phyloP scores from a whole-genome alignment of 768 basidiomycete genomes.

The Termitomyces bulborhizus region DNA sequence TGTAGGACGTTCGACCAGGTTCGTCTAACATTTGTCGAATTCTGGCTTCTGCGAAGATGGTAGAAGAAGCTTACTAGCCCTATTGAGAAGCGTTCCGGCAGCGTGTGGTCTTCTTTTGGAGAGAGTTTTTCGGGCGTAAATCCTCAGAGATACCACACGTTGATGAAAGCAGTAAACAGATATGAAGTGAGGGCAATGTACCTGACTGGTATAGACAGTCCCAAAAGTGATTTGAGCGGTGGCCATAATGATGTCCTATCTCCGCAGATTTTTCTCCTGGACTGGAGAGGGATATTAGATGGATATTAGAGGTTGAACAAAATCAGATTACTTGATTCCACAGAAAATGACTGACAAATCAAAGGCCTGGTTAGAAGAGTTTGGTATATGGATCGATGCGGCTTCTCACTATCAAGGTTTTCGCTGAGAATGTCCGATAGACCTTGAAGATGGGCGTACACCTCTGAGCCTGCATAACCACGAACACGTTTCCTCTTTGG shows the following conservation, averaged over 20 bases:
- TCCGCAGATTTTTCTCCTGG: slow-evolving; percentile 65
- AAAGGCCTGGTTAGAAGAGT: background rate
- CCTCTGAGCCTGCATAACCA: slow-evolving; percentile 44
- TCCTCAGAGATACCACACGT: slow-evolving; percentile 28
- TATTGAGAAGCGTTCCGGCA: slow-evolving; percentile 52
- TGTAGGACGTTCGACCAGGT: slow-evolving; percentile 68
- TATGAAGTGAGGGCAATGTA: slow-evolving; percentile 14
- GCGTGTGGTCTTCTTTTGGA: slow-evolving; percentile 53
- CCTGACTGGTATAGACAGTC: slow-evolving; percentile 63
- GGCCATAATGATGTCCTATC: slow-evolving; percentile 73
- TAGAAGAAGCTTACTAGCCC: slow-evolving; percentile 52
- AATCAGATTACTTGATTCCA: slow-evolving; percentile 63
- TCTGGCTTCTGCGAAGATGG: background rate
- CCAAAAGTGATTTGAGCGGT: slow-evolving; percentile 84
- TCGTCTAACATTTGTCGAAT: slow-evolving; percentile 44
- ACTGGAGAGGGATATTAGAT: slow-evolving; percentile 26
- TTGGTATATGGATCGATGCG: background rate
- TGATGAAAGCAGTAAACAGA: background rate
- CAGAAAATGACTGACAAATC: slow-evolving; percentile 70
- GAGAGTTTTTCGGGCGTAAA: slow-evolving; percentile 47
- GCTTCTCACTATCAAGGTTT: slow-evolving; percentile 49
- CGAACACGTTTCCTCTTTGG: slow-evolving; percentile 24
- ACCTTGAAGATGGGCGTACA: slow-evolving; percentile 42
- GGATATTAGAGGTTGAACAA: background rate
- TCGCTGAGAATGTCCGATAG: slow-evolving; percentile 47